phyloP scores from a whole-genome alignment of 2,329 filamentous ascomycete genomes.

The Mollisia scopiformis region DNA sequence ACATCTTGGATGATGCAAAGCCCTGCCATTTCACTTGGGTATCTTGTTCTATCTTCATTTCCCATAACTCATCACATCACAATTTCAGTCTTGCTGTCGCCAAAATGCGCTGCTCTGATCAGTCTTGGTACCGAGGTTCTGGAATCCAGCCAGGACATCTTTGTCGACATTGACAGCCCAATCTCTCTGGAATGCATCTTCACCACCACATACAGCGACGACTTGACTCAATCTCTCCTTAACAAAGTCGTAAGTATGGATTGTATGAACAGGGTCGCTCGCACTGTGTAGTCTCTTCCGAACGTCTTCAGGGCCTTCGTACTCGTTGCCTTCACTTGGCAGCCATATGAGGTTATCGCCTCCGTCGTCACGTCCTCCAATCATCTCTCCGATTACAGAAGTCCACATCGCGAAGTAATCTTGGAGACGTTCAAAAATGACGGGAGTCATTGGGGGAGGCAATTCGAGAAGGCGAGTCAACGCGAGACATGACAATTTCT shows the following conservation, averaged over 20 bases:
- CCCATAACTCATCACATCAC: background rate
- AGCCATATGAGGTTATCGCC: slow-evolving; percentile 56
- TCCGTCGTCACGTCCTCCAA: slow-evolving; percentile 58
- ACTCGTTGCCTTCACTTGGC: slow-evolving; percentile 48
- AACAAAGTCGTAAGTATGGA: slow-evolving; percentile 68
- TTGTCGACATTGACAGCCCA: slow-evolving; percentile 77
- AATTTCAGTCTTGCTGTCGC: background rate
- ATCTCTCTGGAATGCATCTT: slow-evolving; percentile 65
- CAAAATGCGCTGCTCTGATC: slow-evolving; percentile 9
- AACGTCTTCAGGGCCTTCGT: slow-evolving; percentile 58
- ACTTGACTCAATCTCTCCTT: slow-evolving; percentile 61
- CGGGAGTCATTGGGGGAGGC: slow-evolving; percentile 51
- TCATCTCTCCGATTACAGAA: slow-evolving; percentile 66
- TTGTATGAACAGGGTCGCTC: slow-evolving; percentile 68
- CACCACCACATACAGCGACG: slow-evolving; percentile 64
- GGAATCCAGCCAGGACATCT: slow-evolving; percentile 70
- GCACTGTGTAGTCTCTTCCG: slow-evolving; percentile 55
- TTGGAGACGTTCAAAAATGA: slow-evolving; percentile 66
- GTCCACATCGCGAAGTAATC: slow-evolving; percentile 79
- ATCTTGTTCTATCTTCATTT: background rate
- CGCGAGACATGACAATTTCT: slow-evolving; percentile 74
- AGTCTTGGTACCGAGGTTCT: slow-evolving; percentile 37
- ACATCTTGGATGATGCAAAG: background rate
- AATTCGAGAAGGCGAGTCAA: slow-evolving; percentile 73
- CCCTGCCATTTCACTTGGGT: background rate